Base-by-base conservation (phyloP, 192 early-diverging fungal species). In the Kickxella alabastrina region DNA sequence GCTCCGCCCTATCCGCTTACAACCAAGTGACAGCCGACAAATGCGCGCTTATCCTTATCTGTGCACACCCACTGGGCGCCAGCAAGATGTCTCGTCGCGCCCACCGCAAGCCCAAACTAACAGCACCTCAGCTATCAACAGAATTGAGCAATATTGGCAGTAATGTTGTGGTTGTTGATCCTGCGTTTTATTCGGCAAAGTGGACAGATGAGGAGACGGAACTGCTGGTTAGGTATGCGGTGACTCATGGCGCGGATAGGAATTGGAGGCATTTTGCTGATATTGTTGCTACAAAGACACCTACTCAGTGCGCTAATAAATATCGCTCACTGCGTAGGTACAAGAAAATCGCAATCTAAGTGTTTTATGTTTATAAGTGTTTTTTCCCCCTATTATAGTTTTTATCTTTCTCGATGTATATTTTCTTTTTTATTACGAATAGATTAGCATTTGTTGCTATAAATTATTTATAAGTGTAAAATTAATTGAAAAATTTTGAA, bases 301-400 rank as follows among this genome's bases (percentile, higher is more conserved):
- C 49, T 2, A 21, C 31, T 2, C 69, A 72, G 50, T 72, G 69
- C 43, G 42, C 28, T 21, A 72, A 65, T 51, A 72, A 72, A 40
- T 72, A 61, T 39, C 62, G 69, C 1, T 61, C 67, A 10, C 23
- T 70, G 44, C 49, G 54, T 7, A 28, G 46, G 29, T 35, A 48
- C 31, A 23, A 32, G 2, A 48, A 48, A 22, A 48, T 45, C 26
- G 29, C 23, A n/a, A 45, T 45, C 7, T 45, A 45, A 14, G 23
- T 12, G 7, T 7, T 7, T 25, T n/a, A n/a, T n/a, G n/a, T n/a
- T n/a, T n/a, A n/a, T n/a, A n/a, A n/a, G n/a, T n/a, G n/a, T n/a
- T n/a, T n/a, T n/a, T n/a, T n/a, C n/a, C n/a, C n/a, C n/a, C n/a
- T n/a, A n/a, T n/a, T n/a, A n/a, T n/a, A n/a, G n/a, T n/a, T n/a